Evolutionary conservation across 2,329 filamentous ascomycete genomes (phyloP), one percentile per base, ranked within the genome.

Genomic region (Colletotrichum cordylinicola): DNA sequence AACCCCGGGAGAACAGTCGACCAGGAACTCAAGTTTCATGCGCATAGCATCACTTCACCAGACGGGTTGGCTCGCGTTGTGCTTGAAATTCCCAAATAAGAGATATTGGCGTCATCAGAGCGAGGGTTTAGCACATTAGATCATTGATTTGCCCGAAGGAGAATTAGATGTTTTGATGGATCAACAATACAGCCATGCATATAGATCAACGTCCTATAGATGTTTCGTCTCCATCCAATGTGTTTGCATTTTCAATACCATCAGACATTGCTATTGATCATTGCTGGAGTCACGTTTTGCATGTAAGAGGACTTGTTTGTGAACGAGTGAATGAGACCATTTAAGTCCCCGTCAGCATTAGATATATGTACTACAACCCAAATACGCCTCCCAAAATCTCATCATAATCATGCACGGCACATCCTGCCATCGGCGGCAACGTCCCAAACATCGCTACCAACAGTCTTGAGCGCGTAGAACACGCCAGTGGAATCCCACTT

Each of bases 401-500:
- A 52, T 60, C 52, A 60, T 33, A 27, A 48, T 77, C 58, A 78
- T 35, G 72, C 77, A 27, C 65, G 76, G 75, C 88, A 89, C 80
- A 89, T 81, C 31, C 86, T 83, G 10, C 87, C 88, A 70, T 83
- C 77, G 8, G 80, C 82, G 6, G 80, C 81, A 9, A 86, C 82
- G 27, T 70, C 77, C 89, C 89, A 91, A n/a, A 78, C 79, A 67
- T 91, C 89, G 72, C 87, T 89, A 0, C 89, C 90, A 8, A 91
- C 89, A 6, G 84, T 87, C n/a, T 84, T 86, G 8, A 79, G 79
- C 13, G 86, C 88, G 68, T 89, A 89, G 43, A 89, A 89, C 8
- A 91, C 73, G 3, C 80, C 79, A 1, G 82, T 69, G 2, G 86
- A 83, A 78, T 91, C 90, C 78, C 87, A 91, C 79, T 85, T 87